These are phyloP conservation scores for Monosporascus cannonballus DNA, from an alignment of 2,329 filamentous ascomycete species.

Conservation along the genomic window DNA sequence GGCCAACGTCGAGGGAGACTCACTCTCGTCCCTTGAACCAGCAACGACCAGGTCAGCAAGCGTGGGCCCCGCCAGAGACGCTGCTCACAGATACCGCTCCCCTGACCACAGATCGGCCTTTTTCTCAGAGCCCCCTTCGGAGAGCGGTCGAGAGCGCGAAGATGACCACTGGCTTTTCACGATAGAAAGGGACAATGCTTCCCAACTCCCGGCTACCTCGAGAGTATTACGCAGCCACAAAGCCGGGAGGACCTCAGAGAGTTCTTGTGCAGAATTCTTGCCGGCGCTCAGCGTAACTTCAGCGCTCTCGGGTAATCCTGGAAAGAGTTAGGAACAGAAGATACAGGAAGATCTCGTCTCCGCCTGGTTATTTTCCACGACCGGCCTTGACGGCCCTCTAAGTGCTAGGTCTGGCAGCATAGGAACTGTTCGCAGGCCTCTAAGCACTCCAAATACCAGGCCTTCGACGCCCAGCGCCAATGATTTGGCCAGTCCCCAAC, in stretches of 20 bases:
- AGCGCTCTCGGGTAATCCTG: slow-evolving; percentile 5
- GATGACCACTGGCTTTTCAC: slow-evolving; percentile 8
- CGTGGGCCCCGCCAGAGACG: slow-evolving; percentile 1
- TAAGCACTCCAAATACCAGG: slow-evolving; percentile 6
- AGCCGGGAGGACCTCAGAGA: slow-evolving; percentile 5
- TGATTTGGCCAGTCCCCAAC: slow-evolving; percentile 7
- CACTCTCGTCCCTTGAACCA: neutral
- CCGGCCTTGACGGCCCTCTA: slow-evolving; percentile 20
- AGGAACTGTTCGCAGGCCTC: slow-evolving; percentile 7
- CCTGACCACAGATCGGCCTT: slow-evolving; percentile 5
- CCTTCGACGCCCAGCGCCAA: slow-evolving; percentile 9
- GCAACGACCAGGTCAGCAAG: neutral
- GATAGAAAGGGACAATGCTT: slow-evolving; percentile 2
- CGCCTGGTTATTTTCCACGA: slow-evolving; percentile 10
- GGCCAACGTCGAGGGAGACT: slow-evolving; percentile 3
- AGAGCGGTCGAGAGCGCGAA: slow-evolving; percentile 15
- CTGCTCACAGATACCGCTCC: slow-evolving; percentile 12
- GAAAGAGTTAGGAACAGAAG: slow-evolving; percentile 5
- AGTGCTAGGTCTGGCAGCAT: slow-evolving; percentile 14
- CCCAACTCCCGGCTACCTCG: slow-evolving; percentile 7
- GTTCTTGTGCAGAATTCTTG: slow-evolving; percentile 10
- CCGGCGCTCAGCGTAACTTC: slow-evolving; percentile 11
- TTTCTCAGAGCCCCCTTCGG: slow-evolving; percentile 4
- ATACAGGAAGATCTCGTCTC: slow-evolving; percentile 9
- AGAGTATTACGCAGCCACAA: slow-evolving; percentile 6